Base-by-base conservation (phyloP, 805 yeast species). In the Candida orba region DNA sequence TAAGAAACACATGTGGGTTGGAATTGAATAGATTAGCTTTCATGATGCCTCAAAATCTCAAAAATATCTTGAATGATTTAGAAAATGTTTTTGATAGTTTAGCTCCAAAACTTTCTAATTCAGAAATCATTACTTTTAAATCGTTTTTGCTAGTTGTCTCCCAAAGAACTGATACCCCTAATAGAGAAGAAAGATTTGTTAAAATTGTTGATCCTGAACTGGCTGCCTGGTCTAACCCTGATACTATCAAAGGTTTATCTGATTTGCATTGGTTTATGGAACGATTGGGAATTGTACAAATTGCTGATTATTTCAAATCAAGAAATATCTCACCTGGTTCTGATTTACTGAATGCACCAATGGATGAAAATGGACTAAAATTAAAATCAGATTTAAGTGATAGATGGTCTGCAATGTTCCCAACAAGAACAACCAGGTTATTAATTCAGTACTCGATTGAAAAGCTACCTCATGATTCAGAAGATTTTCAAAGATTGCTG, bases 251-350 rank as follows among this genome's bases (percentile, higher is more conserved):
- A 57, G 97, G 97, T 0, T 67, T 93, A 25, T 69, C 81, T 57
- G 95, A 91, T 58, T 71, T 95, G 37, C 96, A 88, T 48, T 93
- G 98, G 98, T 93, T 93, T 54, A 91, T 93, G 98, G 98, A 90
- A 64, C 75, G 97, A 54, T 74, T 95, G 41, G 99, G 99, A 3
- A 87, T 93, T 43, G 98, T 89, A 3, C 80, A 81, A 59, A 95
- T 93, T 57, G 95, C 97, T 0, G 84, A 84, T 46, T 93, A 93
- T 59, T 93, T 95, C 64, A 81, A 82, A 48, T 75, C 77, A 8
- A 71, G 98, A 52, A 85, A 86, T 6, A 90, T 95, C 29, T 75
- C 84, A 1, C 87, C 90, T 5, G 65, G 71, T 24, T 84, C 95
- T 3, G 79, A 89, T 61, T 64, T 95, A 42, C 62, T 91, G 40